A percentile compares a stretch with the other conserved stretches of the same genome.
phyloP scores from a whole-genome alignment of 192 early-diverging fungal species.

The Rhizoclosmatium globosum region DNA sequence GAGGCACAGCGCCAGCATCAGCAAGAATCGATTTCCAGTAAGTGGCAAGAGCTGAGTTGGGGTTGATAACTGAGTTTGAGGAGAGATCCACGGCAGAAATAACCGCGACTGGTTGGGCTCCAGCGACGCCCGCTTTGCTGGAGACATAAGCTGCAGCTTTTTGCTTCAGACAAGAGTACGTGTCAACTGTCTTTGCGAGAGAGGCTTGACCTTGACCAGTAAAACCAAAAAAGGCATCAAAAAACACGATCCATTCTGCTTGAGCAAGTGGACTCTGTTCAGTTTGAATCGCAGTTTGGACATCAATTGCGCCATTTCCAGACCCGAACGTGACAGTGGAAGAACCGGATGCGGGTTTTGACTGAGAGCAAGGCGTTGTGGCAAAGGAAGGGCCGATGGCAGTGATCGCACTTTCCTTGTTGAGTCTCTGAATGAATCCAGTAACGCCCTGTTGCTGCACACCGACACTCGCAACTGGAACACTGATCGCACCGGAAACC shows the following conservation, averaged over 20 bases:
- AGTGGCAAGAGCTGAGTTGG: neutral
- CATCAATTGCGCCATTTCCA: neutral
- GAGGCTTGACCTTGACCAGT: neutral
- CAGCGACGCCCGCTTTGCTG: neutral
- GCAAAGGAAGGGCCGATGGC: slow-evolving; percentile 1
- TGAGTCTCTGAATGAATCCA: slow-evolving; percentile 24
- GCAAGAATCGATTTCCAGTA: slow-evolving; percentile 6
- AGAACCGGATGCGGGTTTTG: neutral
- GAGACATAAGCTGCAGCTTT: slow-evolving; percentile 8
- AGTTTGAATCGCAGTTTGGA: neutral
- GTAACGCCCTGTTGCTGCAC: neutral
- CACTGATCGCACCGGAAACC: neutral
- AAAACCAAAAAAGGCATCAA: slow-evolving; percentile 18
- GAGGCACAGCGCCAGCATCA: slow-evolving; percentile 12
- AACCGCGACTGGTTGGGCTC: neutral
- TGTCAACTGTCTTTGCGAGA: neutral
- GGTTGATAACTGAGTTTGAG: slow-evolving; percentile 5
- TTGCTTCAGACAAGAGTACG: neutral
- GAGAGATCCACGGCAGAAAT: slow-evolving; percentile 10
- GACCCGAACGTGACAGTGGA: slow-evolving; percentile 20
- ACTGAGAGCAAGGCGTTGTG: neutral
- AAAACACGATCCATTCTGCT: slow-evolving; percentile 35
- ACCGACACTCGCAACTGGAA: slow-evolving; percentile 8
- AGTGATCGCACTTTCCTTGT: neutral
- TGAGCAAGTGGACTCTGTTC: slow-evolving; percentile 27